Evolutionary conservation across 2,329 filamentous ascomycete species (phyloP).

Genomic region (Magnaporthales sp.): DNA sequence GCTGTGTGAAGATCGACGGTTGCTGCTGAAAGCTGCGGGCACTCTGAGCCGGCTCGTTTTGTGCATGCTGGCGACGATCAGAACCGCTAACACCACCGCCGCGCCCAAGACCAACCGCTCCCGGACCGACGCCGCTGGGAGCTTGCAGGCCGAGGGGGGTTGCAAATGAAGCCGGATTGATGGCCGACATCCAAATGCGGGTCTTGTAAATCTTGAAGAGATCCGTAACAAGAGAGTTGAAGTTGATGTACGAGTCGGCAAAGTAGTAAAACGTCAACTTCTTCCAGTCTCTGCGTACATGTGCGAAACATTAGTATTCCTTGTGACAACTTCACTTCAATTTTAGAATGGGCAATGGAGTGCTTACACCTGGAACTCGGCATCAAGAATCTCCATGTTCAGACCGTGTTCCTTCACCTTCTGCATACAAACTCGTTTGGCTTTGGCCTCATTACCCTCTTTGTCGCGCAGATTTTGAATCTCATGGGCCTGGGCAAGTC

Average conservation of each 20-base stretch:
- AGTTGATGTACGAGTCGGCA: slow-evolving; percentile 96
- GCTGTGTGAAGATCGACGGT: not conserved
- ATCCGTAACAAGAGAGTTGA: slow-evolving; percentile 94
- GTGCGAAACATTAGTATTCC: slow-evolving; percentile 13
- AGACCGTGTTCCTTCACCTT: slow-evolving; percentile 92
- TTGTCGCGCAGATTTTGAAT: slow-evolving; percentile 85
- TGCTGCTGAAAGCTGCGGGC: slow-evolving; percentile 9
- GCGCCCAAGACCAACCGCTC: slow-evolving; percentile 49
- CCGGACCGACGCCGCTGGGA: slow-evolving; percentile 57
- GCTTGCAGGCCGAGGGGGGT: slow-evolving; percentile 65
- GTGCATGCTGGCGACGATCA: slow-evolving; percentile 37
- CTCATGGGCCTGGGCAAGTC: slow-evolving; percentile 85
- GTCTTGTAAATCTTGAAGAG: slow-evolving; percentile 99
- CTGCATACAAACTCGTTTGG: slow-evolving; percentile 91
- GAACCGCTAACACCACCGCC: slow-evolving; percentile 24
- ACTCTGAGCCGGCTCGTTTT: not conserved
- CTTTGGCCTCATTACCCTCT: slow-evolving; percentile 95
- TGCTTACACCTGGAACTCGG: slow-evolving; percentile 94
- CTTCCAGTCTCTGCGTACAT: slow-evolving; percentile 77
- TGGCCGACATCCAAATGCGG: slow-evolving; percentile 98
- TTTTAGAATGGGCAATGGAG: not conserved
- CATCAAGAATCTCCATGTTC: slow-evolving; percentile 94
- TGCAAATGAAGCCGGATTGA: slow-evolving; percentile 93
- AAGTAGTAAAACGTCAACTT: slow-evolving; percentile 99
- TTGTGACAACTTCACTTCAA: not conserved